These are phyloP conservation scores for Hypoxylon lenormandii DNA, from an alignment of 495 filamentous ascomycete species.

Conservation along the genomic window DNA sequence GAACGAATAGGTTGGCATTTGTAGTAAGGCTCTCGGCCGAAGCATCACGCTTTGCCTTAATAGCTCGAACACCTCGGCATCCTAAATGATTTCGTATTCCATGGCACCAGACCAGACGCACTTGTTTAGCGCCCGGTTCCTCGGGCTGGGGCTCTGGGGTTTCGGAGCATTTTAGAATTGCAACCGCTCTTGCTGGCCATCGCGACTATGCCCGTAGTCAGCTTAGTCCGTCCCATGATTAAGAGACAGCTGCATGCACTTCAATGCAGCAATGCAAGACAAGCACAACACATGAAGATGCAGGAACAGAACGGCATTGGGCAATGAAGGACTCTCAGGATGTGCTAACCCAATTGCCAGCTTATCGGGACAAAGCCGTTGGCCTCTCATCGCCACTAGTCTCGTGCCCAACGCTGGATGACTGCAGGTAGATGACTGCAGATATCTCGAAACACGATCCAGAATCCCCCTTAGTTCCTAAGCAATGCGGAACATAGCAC, in stretches of 20 bases:
- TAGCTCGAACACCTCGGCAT: background rate
- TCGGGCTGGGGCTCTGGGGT: constrained; percentile 33
- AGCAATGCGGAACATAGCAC: constrained; percentile 27
- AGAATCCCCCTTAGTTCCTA: constrained; percentile 38
- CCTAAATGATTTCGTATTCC: constrained; percentile 23
- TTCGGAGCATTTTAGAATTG: constrained; percentile 45
- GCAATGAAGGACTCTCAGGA: constrained; percentile 27
- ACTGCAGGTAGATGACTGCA: constrained; percentile 35
- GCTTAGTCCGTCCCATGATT: constrained; percentile 19
- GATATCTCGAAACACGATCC: constrained; percentile 40
- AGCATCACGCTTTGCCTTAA: constrained; percentile 5
- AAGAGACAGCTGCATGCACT: constrained; percentile 30
- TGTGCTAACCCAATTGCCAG: constrained; percentile 34
- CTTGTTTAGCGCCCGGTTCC: constrained; percentile 28
- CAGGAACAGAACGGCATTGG: constrained; percentile 17
- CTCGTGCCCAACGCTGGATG: constrained; percentile 25
- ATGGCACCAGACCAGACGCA: constrained; percentile 17
- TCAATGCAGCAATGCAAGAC: constrained; percentile 16
- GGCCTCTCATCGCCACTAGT: constrained; percentile 29
- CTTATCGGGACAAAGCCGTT: constrained; percentile 21
- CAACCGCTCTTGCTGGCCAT: constrained; percentile 32
- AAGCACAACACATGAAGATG: constrained; percentile 2
- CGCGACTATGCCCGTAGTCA: constrained; percentile 30
- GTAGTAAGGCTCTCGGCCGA: background rate
- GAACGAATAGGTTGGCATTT: background rate